phyloP scores from a whole-genome alignment of 306 rosid genomes.

The Ceratonia siliqua region DNA sequence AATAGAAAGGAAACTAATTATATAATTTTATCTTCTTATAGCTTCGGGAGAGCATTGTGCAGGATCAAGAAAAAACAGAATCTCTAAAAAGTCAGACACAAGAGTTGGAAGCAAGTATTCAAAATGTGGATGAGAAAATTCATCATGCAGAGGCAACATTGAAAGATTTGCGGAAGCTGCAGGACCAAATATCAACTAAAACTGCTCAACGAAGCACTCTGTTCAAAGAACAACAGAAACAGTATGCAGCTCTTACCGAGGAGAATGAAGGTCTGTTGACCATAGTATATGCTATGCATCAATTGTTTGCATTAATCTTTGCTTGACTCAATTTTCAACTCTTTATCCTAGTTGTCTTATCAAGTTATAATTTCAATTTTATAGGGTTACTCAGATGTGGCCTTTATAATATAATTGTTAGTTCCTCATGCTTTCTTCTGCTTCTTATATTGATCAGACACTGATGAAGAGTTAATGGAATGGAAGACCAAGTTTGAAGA shows the following conservation, averaged over 20 bases:
- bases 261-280: slow-evolving; percentile 72
- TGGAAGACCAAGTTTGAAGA: slow-evolving; percentile 85
- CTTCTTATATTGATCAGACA: slow-evolving; percentile 52
- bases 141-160: slow-evolving; percentile 50
- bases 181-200: slow-evolving; percentile 64
- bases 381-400: background rate
- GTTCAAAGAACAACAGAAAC: slow-evolving; percentile 62
- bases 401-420: slow-evolving; percentile 10
- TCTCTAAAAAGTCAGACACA: slow-evolving; percentile 57
- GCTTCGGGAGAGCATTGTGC: slow-evolving; percentile 87
- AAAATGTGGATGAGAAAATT: slow-evolving; percentile 62
- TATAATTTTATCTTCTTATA: slow-evolving; percentile 42
- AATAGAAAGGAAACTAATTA: slow-evolving; percentile 22
- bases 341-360: background rate
- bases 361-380: slow-evolving; percentile 5
- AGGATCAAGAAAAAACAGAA: slow-evolving; percentile 79
- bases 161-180: slow-evolving; percentile 58
- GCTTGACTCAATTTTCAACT: slow-evolving; percentile 10
- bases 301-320: background rate
- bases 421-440: slow-evolving; percentile 30
- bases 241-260: slow-evolving; percentile 66
- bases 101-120: slow-evolving; percentile 68
- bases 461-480: slow-evolving; percentile 89
- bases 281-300: slow-evolving; percentile 24
- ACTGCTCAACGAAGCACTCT: slow-evolving; percentile 71